These are phyloP conservation scores for Pleurotus platypus DNA, from an alignment of 768 basidiomycete genomes.

Conservation along the genomic window DNA sequence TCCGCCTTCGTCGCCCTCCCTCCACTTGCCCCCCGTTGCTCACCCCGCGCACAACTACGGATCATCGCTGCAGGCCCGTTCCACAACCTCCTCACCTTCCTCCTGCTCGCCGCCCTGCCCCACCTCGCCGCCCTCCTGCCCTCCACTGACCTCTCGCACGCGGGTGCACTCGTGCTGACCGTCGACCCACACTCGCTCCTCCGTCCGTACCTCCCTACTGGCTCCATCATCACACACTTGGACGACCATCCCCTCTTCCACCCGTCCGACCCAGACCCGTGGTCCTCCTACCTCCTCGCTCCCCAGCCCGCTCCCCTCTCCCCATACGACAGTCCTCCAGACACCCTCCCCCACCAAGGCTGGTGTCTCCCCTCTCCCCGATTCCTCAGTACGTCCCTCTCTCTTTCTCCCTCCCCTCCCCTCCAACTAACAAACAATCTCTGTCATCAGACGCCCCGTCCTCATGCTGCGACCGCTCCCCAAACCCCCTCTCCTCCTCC, in stretches of 20 bases:
- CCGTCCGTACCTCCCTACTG: slow-evolving; percentile 46
- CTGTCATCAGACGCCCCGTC: slow-evolving; percentile 17
- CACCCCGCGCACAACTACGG: slow-evolving; percentile 35
- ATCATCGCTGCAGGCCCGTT: slow-evolving; percentile 73
- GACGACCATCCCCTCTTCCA: slow-evolving; percentile 53
- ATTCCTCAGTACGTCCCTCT: slow-evolving; percentile 22
- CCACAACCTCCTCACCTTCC: slow-evolving; percentile 68
- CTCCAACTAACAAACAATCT: slow-evolving; percentile 4
- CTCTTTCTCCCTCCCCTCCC: not conserved
- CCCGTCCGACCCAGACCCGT: slow-evolving; percentile 27
- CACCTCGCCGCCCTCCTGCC: slow-evolving; percentile 19
- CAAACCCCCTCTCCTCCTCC: slow-evolving; percentile 2
- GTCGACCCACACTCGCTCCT: slow-evolving; percentile 44
- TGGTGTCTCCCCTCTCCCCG: slow-evolving; percentile 53
- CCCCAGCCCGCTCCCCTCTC: slow-evolving; percentile 8
- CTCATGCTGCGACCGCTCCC: slow-evolving; percentile 20
- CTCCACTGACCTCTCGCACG: slow-evolving; percentile 49
- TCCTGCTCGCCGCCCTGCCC: slow-evolving; percentile 30
- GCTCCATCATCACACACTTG: slow-evolving; percentile 58
- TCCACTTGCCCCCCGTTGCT: slow-evolving; percentile 23
- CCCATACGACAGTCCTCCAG: too few relatives aligned
- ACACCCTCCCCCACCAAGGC: slow-evolving; percentile 28
- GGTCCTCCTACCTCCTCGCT: slow-evolving; percentile 43
- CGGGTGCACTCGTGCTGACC: slow-evolving; percentile 38
- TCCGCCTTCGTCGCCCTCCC: slow-evolving; percentile 64